phyloP scores from a whole-genome alignment of 768 basidiomycete genomes.

The Mrakia gelida region DNA sequence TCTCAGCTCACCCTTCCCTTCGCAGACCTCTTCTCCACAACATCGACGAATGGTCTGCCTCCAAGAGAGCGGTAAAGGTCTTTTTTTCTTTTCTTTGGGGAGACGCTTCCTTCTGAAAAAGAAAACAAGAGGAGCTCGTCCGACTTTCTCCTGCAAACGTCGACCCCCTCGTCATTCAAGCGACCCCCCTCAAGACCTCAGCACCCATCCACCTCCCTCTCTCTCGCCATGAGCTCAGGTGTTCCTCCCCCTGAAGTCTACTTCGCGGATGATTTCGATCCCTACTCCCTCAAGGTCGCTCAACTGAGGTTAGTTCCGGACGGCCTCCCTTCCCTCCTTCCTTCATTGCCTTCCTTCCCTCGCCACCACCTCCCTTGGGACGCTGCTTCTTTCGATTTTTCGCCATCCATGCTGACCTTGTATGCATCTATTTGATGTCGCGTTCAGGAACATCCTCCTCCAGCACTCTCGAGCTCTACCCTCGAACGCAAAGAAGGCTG shows the following conservation, averaged over 20 bases:
- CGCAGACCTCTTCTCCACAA: too few species aligned
- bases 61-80: too few species aligned
- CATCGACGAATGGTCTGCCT: too few species aligned
- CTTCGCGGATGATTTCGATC: constrained; percentile 30
- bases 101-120: not conserved
- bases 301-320: constrained; percentile 17
- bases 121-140: not conserved
- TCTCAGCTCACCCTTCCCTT: too few species aligned
- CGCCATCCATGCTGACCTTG: not conserved
- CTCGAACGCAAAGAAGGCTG: constrained; percentile 25
- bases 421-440: too few species aligned
- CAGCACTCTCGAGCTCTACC: constrained; percentile 22
- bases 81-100: too few species aligned
- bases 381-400: not conserved
- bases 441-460: constrained; percentile 20
- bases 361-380: not conserved
- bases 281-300: constrained; percentile 24
- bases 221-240: not conserved
- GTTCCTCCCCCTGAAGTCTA: constrained; percentile 17
- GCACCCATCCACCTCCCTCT: not conserved
- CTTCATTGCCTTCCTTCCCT: not conserved
- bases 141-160: not conserved
- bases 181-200: not conserved
- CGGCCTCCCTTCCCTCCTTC: not conserved
- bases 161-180: constrained; percentile 1